phyloP scores from a whole-genome alignment of 1,284 basidiomycete species.

The Porodaedalea pini region DNA sequence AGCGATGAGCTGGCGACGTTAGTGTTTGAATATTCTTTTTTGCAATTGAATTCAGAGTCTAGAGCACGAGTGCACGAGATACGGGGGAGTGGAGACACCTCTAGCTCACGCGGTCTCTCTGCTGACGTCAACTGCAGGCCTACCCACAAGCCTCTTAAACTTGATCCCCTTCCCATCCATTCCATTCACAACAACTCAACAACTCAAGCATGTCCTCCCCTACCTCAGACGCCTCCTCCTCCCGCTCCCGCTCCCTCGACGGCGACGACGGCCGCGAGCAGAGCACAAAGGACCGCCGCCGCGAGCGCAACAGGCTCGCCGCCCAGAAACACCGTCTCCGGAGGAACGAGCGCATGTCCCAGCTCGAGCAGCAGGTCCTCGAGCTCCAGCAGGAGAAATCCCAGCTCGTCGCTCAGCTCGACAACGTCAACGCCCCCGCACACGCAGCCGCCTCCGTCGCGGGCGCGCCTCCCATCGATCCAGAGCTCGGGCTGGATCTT shows the following conservation, averaged over 20 bases:
- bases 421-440: slow-evolving; percentile 9
- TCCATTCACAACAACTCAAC: background rate
- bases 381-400: slow-evolving; percentile 21
- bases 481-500: background rate
- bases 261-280: slow-evolving; percentile 17
- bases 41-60: slow-evolving; percentile 3
- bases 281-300: slow-evolving; percentile 20
- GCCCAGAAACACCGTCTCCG: slow-evolving; percentile 21
- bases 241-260: slow-evolving; percentile 17
- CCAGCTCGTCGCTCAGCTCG: slow-evolving; percentile 16
- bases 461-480: slow-evolving; percentile 6
- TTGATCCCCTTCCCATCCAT: background rate
- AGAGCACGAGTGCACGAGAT: background rate
- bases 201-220: slow-evolving; percentile 17
- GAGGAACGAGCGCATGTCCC: slow-evolving; percentile 20
- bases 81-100: slow-evolving; percentile 1
- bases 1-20: background rate
- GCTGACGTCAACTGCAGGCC: slow-evolving; percentile 12
- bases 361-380: slow-evolving; percentile 22
- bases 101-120: background rate
- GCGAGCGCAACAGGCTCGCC: slow-evolving; percentile 21
- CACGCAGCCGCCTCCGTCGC: slow-evolving; percentile 6
- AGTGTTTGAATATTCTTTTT: background rate
- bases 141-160: background rate
- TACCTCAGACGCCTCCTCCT: slow-evolving; percentile 16